Conservation (phyloP, 2,329 filamentous ascomycete species). For the Emergomyces orientalis region DNA sequence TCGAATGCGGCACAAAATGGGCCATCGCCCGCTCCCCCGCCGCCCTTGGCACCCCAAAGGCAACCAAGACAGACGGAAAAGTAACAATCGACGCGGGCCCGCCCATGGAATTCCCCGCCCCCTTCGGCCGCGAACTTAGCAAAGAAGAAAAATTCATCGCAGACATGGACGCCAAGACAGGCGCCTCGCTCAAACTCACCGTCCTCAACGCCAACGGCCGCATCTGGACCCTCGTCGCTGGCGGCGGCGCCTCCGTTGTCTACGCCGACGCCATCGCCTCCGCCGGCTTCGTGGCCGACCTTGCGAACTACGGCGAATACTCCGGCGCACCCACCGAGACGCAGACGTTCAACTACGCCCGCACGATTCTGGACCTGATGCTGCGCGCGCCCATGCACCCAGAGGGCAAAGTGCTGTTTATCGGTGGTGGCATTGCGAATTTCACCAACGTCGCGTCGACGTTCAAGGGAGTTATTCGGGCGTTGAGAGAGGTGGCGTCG, state of each 20-base stretch:
- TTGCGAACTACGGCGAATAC: conserved; percentile 99
- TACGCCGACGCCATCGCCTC: conserved; percentile 98
- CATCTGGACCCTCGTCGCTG: conserved; percentile 96
- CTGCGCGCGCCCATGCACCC: conserved; percentile 75
- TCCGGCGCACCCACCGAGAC: conserved; percentile 97
- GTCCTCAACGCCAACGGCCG: conserved; percentile 86
- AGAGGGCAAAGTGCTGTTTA: conserved; percentile 98
- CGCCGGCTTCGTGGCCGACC: conserved; percentile 85
- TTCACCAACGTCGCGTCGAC: conserved; percentile 99
- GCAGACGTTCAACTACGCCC: conserved; percentile 98
- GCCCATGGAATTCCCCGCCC: conserved; percentile 97
- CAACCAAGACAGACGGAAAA: conserved; percentile 58
- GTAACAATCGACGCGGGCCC: conserved; percentile 92
- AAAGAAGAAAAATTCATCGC: conserved; percentile 99
- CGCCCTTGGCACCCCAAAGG: conserved; percentile 64
- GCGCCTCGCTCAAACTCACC: conserved; percentile 96
- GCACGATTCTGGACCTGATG: conserved; percentile 94
- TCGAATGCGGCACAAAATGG: conserved; percentile 99
- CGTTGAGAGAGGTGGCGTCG: conserved; percentile 79
- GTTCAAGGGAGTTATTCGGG: conserved; percentile 99
- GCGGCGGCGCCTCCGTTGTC: conserved; percentile 98
- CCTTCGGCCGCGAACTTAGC: conserved; percentile 94
- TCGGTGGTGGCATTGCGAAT: conserved; percentile 99
- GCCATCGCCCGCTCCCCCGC: conserved; percentile 85
- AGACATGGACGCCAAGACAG: conserved; percentile 97